Conservation (phyloP, 768 basidiomycete genomes). For the Calocera cornea region DNA sequence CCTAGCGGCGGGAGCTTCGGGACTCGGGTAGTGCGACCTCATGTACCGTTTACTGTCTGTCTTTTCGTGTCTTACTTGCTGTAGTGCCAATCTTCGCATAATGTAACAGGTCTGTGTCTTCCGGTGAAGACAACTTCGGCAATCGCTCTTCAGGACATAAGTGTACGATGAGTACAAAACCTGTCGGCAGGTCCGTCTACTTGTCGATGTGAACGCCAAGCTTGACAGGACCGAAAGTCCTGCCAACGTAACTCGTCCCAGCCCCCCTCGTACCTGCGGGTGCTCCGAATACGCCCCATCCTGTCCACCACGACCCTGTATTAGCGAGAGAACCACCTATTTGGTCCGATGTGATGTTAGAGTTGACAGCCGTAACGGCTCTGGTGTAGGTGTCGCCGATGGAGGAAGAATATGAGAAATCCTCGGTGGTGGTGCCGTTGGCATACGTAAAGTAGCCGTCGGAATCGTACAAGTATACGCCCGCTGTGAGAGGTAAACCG, state of each 20-base stretch:
- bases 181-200: not conserved
- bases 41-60: not conserved
- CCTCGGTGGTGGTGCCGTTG: conserved; percentile 59
- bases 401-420: conserved; percentile 45
- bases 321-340: conserved; percentile 38
- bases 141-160: no score
- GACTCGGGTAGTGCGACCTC: not conserved
- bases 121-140: no score
- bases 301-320: not conserved
- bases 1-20: not conserved
- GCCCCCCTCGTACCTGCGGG: not conserved
- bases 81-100: not conserved
- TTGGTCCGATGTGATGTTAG: conserved; percentile 47
- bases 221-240: not conserved
- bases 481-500: not conserved
- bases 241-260: not conserved
- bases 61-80: not conserved
- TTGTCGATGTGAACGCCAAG: not conserved
- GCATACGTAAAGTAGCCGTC: conserved; percentile 22
- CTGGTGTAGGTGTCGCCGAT: conserved; percentile 50
- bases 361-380: conserved; percentile 44
- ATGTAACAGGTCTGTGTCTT: not conserved
- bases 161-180: no score
- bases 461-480: conserved; percentile 1
- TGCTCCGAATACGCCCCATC: not conserved